Conservation (phyloP, 2,329 filamentous ascomycete genomes). For the Coniella vitis region DNA sequence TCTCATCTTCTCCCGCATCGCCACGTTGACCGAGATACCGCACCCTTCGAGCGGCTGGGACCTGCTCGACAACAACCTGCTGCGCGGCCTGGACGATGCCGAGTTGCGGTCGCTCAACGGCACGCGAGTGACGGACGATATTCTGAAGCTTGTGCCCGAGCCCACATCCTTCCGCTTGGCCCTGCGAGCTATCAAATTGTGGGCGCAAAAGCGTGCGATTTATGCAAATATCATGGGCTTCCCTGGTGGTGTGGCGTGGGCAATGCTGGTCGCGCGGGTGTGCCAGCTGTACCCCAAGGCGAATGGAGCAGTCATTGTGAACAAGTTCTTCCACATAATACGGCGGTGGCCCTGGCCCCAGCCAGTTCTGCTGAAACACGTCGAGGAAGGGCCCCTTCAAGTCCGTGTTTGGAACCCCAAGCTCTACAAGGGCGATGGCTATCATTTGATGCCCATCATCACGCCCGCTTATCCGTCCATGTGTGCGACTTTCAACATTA, state of each 20-base stretch:
- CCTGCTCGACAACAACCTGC: slow-evolving; percentile 74
- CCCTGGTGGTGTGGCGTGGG: slow-evolving; percentile 94
- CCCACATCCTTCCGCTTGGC: slow-evolving; percentile 84
- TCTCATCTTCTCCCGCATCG: slow-evolving; percentile 77
- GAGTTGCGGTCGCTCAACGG: slow-evolving; percentile 89
- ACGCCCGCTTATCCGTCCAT: slow-evolving; percentile 96
- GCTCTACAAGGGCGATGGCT: slow-evolving; percentile 73
- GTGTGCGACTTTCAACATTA: slow-evolving; percentile 95
- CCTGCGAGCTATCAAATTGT: slow-evolving; percentile 87
- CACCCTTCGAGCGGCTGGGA: slow-evolving; percentile 36
- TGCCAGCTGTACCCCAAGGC: slow-evolving; percentile 96
- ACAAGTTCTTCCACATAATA: slow-evolving; percentile 93
- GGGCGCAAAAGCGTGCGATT: slow-evolving; percentile 86
- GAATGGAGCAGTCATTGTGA: slow-evolving; percentile 77
- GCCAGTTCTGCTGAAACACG: slow-evolving; percentile 83
- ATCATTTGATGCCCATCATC: slow-evolving; percentile 95
- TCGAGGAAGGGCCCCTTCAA: slow-evolving; percentile 73
- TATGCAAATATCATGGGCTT: slow-evolving; percentile 97
- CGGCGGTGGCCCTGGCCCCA: slow-evolving; percentile 88
- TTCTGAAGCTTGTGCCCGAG: slow-evolving; percentile 81
- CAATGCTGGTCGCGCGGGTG: slow-evolving; percentile 91
- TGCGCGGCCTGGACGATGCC: slow-evolving; percentile 79
- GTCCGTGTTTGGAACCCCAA: slow-evolving; percentile 86
- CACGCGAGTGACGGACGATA: slow-evolving; percentile 89
- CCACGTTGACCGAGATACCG: slow-evolving; percentile 63